Evolutionary conservation across 164 flowering plant species (phyloP), one percentile per base, ranked within the genome.

Genomic region (Brasenia schreberi): DNA sequence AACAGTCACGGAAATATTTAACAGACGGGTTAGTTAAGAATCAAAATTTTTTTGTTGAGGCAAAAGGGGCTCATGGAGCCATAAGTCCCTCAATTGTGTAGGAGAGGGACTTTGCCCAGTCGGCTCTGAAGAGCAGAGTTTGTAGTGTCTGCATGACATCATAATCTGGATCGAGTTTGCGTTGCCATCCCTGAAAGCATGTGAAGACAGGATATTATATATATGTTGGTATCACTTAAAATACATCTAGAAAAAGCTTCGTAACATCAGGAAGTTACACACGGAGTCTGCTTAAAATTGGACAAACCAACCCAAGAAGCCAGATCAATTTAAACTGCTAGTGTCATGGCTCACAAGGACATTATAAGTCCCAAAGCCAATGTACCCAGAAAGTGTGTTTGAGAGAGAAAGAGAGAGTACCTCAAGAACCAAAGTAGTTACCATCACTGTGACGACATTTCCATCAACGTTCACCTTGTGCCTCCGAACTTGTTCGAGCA

Each of bases 381-480:
- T 33, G 39, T 33, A 33, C 39, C 4, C 39, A 33, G 39, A 33
- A 33, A 33, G 39, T 33, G 39, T 33, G 39, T 58, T 3, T 58
- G 60, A 11, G 12, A 58, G 65, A 7, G 52, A 14, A 66, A 6
- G 7, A 66, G 62, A 66, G 53, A 33, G 61, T 84, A 89, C 96
- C 96, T 90, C 92, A 65, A 90, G 87, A 72, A 90, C 96, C 82
- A 90, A 78, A 43, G 88, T 87, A 43, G 94, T 87, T 7, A 90
- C 94, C 78, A 90, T 75, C 65, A 90, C 96, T 16, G 96, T 86
- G 75, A 85, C 83, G 42, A 90, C 87, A 77, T 90, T 87, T 65
- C 96, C 96, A 77, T 90, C 96, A 69, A 90, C 75, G 62, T 90
- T 90, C 63, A 87, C 96, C 77, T 75, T 83, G 63, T 90, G 87